Evolutionary conservation across 2,329 filamentous ascomycete genomes (phyloP).

Genomic region (Mariannaea sp.): DNA sequence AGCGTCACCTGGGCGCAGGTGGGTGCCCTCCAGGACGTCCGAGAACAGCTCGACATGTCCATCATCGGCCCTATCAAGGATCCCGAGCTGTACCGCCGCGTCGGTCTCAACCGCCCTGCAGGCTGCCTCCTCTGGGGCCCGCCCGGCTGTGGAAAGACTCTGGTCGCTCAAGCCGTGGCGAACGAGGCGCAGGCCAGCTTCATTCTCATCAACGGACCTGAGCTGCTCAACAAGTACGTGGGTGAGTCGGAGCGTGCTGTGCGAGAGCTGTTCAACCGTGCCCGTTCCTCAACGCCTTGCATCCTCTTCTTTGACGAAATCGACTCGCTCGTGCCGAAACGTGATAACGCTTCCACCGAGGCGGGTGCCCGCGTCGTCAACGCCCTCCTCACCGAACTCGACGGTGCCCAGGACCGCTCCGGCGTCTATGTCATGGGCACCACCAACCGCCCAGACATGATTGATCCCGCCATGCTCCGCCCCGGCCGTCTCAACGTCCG

Average conservation of each 20-base stretch:
- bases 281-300: constrained; percentile 84
- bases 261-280: constrained; percentile 87
- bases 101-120: constrained; percentile 80
- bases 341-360: constrained; percentile 79
- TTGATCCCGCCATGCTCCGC: constrained; percentile 92
- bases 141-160: constrained; percentile 94
- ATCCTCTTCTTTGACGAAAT: constrained; percentile 99
- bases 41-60: constrained; percentile 79
- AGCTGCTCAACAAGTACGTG: constrained; percentile 96
- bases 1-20: constrained; percentile 93
- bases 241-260: constrained; percentile 95
- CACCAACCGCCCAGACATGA: constrained; percentile 94
- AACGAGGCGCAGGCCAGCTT: constrained; percentile 97
- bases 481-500: constrained; percentile 86
- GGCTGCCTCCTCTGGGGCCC: constrained; percentile 96
- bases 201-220: constrained; percentile 95
- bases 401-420: constrained; percentile 77
- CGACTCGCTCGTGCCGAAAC: constrained; percentile 85
- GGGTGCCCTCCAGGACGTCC: constrained; percentile 79
- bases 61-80: constrained; percentile 89
- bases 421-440: constrained; percentile 95
- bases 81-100: constrained; percentile 74
- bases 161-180: constrained; percentile 93
- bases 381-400: constrained; percentile 90
- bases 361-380: constrained; percentile 90